phyloP scores from a whole-genome alignment of 495 filamentous ascomycete genomes.

The Daldinia decipiens region DNA sequence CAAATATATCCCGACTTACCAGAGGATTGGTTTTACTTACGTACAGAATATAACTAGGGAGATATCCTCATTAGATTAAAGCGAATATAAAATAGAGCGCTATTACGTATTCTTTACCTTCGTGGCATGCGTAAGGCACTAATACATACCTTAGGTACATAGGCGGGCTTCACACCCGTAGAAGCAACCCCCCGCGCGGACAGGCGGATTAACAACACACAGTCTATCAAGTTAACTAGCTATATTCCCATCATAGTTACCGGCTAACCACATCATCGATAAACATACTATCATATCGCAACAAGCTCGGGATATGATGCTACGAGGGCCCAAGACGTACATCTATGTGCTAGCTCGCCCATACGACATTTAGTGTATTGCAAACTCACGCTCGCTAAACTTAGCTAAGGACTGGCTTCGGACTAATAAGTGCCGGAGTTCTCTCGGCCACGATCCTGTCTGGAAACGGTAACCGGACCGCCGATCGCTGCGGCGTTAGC shows the following conservation, averaged over 20 bases:
- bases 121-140: neutral
- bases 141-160: neutral
- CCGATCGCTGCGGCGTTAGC: conserved; percentile 32
- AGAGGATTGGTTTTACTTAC: neutral
- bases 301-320: conserved; percentile 4
- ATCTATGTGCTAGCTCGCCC: neutral
- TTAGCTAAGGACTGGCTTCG: neutral
- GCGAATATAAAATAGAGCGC: conserved; percentile 8
- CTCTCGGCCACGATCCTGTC: conserved; percentile 9
- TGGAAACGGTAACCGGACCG: conserved; percentile 20
- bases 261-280: neutral
- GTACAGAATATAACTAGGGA: neutral
- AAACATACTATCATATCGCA: neutral
- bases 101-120: conserved; percentile 7
- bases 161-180: neutral
- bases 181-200: neutral
- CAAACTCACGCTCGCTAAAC: neutral
- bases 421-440: conserved; percentile 17
- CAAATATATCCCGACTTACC: neutral
- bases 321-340: neutral
- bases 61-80: neutral
- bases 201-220: neutral
- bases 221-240: neutral
- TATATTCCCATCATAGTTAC: neutral
- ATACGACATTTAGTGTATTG: no score